Evolutionary conservation across 2,329 filamentous ascomycete species (phyloP).

Genomic region (Sporothrix pallida): DNA sequence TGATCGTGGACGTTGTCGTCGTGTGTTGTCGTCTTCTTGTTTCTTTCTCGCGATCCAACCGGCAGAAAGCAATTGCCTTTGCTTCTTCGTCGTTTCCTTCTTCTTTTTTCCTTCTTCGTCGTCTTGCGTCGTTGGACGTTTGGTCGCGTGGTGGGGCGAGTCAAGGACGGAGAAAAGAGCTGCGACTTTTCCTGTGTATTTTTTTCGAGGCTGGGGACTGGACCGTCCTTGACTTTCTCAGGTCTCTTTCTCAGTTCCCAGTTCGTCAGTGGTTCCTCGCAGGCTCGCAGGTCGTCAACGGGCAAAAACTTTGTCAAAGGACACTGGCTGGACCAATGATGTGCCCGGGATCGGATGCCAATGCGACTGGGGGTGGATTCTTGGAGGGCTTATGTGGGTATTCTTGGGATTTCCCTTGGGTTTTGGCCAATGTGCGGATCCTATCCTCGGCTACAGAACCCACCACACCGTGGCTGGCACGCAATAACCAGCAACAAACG

Average conservation of each 20-base stretch:
- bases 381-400: not conserved
- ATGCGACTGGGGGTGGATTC: conserved; percentile 17
- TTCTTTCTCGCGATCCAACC: not conserved
- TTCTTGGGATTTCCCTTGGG: too few species aligned
- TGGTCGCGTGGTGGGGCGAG: conserved; percentile 29
- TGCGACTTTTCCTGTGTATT: not conserved
- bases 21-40: not conserved
- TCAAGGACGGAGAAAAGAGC: conserved; percentile 3
- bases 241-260: not conserved
- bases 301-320: conserved; percentile 13
- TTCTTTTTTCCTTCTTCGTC: not conserved
- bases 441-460: conserved; percentile 31
- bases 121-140: not conserved
- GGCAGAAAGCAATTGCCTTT: not conserved
- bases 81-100: not conserved
- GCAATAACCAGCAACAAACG: not conserved
- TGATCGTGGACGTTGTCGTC: not conserved
- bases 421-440: conserved; percentile 12
- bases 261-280: not conserved
- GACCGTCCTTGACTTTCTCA: too few species aligned
- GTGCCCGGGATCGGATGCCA: conserved; percentile 6
- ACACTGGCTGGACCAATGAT: conserved; percentile 26
- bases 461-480: conserved; percentile 20
- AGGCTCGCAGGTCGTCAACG: conserved; percentile 3
- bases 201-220: conserved; percentile 27